These are phyloP conservation scores for Aspergillus panamensis DNA, from an alignment of 495 filamentous ascomycete species.

Conservation along the genomic window DNA sequence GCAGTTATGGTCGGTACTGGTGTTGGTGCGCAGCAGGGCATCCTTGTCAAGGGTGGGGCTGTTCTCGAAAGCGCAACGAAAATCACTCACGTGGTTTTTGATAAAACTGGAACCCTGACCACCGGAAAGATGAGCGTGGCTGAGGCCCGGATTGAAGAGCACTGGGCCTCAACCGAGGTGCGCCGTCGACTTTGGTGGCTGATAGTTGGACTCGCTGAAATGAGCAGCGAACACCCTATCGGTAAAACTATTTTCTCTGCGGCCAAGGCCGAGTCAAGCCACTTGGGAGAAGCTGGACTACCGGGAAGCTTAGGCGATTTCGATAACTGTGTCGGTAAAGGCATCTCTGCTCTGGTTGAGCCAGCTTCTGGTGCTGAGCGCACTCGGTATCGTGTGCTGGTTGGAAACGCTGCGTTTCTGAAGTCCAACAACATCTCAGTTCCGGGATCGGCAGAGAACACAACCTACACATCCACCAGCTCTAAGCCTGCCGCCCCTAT, in stretches of 20 bases:
- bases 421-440: conserved; percentile 62
- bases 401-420: conserved; percentile 80
- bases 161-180: conserved; percentile 67
- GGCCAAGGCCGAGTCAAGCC: conserved; percentile 68
- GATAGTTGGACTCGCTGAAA: conserved; percentile 87
- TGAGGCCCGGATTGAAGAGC: conserved; percentile 57
- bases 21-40: conserved; percentile 93
- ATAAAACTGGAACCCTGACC: conserved; percentile 97
- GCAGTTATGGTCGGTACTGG: conserved; percentile 99
- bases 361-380: conserved; percentile 63
- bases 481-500: conserved; percentile 34
- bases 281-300: conserved; percentile 67
- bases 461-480: conserved; percentile 24
- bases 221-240: conserved; percentile 92
- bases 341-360: conserved; percentile 78
- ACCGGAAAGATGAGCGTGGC: conserved; percentile 92
- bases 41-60: conserved; percentile 93
- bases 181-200: conserved; percentile 85
- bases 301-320: conserved; percentile 85
- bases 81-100: conserved; percentile 91
- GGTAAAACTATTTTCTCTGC: conserved; percentile 75
- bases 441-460: conserved; percentile 55
- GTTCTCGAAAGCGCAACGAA: conserved; percentile 90
- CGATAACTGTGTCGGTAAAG: conserved; percentile 76
- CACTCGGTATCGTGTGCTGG: conserved; percentile 68